Conservation (phyloP, 2,329 filamentous ascomycete species). For the Diaporthe nobilis region DNA sequence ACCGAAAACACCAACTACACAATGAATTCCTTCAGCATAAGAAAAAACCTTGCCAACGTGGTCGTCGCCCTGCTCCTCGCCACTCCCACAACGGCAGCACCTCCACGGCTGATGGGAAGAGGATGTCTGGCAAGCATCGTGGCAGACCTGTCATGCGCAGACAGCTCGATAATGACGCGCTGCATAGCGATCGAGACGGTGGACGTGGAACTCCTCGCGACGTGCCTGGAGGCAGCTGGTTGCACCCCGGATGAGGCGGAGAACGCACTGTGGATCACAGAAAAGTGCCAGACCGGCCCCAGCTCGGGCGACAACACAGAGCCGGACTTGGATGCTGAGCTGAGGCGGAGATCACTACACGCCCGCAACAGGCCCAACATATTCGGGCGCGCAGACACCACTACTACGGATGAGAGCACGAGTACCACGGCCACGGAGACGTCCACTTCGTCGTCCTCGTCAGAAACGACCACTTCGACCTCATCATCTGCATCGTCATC, state of each 20-base stretch:
- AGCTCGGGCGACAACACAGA: not conserved
- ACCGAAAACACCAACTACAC: not conserved
- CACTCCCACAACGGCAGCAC: not conserved
- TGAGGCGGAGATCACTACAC: slow-evolving; percentile 1
- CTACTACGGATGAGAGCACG: slow-evolving; percentile 1
- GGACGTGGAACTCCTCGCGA: not conserved
- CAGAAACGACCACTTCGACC: not conserved
- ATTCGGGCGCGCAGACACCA: not conserved
- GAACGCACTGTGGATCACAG: slow-evolving; percentile 5
- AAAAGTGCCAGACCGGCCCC: slow-evolving; percentile 4
- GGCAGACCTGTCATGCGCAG: slow-evolving; percentile 2
- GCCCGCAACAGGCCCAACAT: not conserved
- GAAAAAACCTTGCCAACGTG: not conserved
- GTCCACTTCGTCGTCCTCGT: not conserved
- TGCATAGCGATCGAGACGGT: not conserved
- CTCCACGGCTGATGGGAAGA: not conserved
- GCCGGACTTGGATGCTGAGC: not conserved
- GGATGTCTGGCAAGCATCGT: not conserved
- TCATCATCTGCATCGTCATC: not conserved
- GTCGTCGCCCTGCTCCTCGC: slow-evolving; percentile 4
- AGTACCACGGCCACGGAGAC: not conserved
- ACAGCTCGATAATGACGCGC: not conserved
- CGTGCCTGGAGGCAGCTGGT: not conserved
- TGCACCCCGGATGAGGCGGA: slow-evolving; percentile 8
- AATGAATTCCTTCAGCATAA: slow-evolving; percentile 27